A percentile compares a stretch with the other conserved stretches of the same genome.
These are phyloP conservation scores for Begonia loranthoides DNA, from an alignment of 306 rosid species.

Conservation along the genomic window DNA sequence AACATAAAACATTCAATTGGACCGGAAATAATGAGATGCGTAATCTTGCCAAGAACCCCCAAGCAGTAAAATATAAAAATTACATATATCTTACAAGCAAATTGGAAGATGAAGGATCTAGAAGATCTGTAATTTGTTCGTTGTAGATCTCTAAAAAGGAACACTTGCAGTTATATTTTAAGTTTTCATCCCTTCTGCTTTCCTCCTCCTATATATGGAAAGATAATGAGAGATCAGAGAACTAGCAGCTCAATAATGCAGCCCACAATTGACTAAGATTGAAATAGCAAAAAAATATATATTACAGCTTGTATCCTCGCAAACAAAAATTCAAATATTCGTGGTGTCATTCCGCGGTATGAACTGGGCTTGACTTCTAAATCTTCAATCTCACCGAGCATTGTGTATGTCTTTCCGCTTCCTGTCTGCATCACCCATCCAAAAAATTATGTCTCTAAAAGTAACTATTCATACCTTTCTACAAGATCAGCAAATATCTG, in stretches of 20 bases:
- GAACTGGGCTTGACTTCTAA: constrained; percentile 81
- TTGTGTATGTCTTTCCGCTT: constrained; percentile 94
- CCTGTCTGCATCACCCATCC: constrained; percentile 61
- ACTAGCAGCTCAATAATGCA: neutral
- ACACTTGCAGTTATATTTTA: constrained; percentile 89
- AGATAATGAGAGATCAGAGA: constrained; percentile 3
- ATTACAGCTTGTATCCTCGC: constrained; percentile 97
- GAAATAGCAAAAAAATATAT: constrained; percentile 4
- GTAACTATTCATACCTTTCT: no score
- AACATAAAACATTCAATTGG: neutral
- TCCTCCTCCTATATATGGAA: constrained; percentile 75
- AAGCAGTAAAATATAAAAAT: neutral
- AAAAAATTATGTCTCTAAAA: no score
- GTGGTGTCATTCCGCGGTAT: constrained; percentile 92
- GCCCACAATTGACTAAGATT: constrained; percentile 2
- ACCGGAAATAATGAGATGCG: no score
- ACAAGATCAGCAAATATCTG: no score
- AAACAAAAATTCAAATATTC: constrained; percentile 86
- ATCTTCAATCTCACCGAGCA: constrained; percentile 93
- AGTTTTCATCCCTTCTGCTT: constrained; percentile 72
- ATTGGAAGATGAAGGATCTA: constrained; percentile 80
- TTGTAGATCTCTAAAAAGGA: constrained; percentile 95
- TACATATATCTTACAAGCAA: constrained; percentile 52
- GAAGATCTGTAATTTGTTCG: constrained; percentile 88
- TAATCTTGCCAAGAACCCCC: no score